Evolutionary conservation across 768 basidiomycete species (phyloP), one percentile per base, ranked within the genome.

Genomic region (Suillus placidus): DNA sequence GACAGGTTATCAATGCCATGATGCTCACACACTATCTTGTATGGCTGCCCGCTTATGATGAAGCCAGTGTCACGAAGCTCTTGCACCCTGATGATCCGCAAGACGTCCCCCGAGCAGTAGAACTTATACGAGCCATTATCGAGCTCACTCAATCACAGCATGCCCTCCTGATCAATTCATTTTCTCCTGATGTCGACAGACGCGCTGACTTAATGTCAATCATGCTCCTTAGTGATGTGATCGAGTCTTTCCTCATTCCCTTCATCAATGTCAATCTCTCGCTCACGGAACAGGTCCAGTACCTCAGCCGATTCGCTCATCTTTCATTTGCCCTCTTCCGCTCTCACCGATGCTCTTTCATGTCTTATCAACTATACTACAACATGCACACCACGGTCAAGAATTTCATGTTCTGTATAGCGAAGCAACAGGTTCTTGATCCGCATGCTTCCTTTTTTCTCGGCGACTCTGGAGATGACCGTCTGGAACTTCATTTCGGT

Each of bases 301-400:
- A 47, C n/a, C 45, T 47, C 20, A 47, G 45, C n/a, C n/a, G n/a
- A n/a, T n/a, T n/a, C 3, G 3, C 45, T 10, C 45, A 47, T n/a
- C 20, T 47, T 9, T n/a, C n/a, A 12, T 47, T 47, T 16, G 6
- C 42, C 14, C 16, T 42, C 7, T 47, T 47, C 20, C n/a, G 10
- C 45, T 47, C 45, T 47, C 45, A 47, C 45, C 3, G 10, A n/a
- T 4, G n/a, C n/a, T 20, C 20, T 8, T 47, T 47, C 8, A n/a
- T 47, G 20, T 47, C 45, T n/a, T 10, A 47, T 47, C n/a, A 47
- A 47, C 20, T 47, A 1, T 47, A 47, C 45, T 66, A 68, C 13
- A 74, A 80, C 58, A 42, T 70, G 0, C 74, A 77, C 61, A 67
- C 72, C 8, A 77, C 73, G 70, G 69, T 78, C 23, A 71, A 73